Base-by-base conservation (phyloP, 2,329 filamentous ascomycete genomes). In the Emydomyces testavorans region DNA sequence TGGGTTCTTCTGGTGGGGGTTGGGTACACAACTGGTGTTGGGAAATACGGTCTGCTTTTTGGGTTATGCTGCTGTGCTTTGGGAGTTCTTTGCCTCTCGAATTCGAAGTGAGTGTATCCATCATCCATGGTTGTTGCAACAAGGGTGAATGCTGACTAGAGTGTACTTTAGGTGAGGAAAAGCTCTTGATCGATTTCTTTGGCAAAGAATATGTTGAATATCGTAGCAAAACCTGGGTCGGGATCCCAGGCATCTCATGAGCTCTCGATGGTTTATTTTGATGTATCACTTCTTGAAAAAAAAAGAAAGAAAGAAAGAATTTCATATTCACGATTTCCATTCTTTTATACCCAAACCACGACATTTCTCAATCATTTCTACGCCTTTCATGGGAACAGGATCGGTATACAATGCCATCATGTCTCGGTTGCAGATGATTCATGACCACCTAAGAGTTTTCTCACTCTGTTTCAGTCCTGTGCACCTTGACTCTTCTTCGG, bases 1-100 rank as follows among this genome's bases (percentile, higher is more conserved):
- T 70, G 92, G 90, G 2, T 98, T 95, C 71, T 98, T 94, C 67
- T 96, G 88, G 80, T 98, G 90, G 90, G 87, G 85, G 0, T 61
- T 96, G n/a, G 92, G 92, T 4, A 94, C 89, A 10, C 92, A 98
- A 71, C 61, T 96, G 36, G 79, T 94, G 47, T 73, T 95, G 54
- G 90, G 90, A 15, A 98, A 98, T 66, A 67, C 76, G 6, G 55
- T 94, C 1, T 94, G 87, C 62, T 79, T 93, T 49, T 56, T 81
- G 5, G 83, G 68, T 1, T 96, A 94, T 69, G 67, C 78, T 0
- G 63, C 75, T 6, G 83, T 93, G 13, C 65, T 98, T 56, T 95
- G 86, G 86, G 74, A 70, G 51, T 98, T 98, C 65, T 98, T 98
- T 62, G 74, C 72, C 13, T 68, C 63, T 10, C 73, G 92, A 51